These are phyloP conservation scores for Inga laurina DNA, from an alignment of 306 rosid species.

Conservation along the genomic window DNA sequence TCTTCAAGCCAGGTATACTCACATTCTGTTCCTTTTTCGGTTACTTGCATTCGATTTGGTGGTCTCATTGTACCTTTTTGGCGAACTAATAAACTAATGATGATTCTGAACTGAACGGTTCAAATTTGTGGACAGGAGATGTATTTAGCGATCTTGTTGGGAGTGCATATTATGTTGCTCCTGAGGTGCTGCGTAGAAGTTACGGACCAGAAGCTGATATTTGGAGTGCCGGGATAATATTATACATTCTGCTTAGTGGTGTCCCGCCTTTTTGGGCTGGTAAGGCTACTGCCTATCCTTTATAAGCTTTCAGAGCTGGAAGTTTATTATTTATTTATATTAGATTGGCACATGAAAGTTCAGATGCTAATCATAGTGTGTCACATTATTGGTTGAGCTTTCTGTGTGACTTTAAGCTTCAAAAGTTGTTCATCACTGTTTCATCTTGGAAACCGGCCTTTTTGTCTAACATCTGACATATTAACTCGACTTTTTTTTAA, in stretches of 20 bases:
- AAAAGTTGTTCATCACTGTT: background rate
- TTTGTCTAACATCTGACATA: slow-evolving; percentile 18
- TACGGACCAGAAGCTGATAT: slow-evolving; percentile 92
- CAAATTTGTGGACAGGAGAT: slow-evolving; percentile 59
- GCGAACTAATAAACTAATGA: background rate
- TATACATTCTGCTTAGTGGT: slow-evolving; percentile 91
- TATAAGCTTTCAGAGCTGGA: background rate
- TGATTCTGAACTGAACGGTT: slow-evolving; percentile 19
- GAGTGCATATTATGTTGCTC: slow-evolving; percentile 97
- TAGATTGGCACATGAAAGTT: background rate
- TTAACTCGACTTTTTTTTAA: background rate
- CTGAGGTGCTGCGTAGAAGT: slow-evolving; percentile 78
- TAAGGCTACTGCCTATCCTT: slow-evolving; percentile 33
- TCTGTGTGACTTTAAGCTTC: slow-evolving; percentile 3
- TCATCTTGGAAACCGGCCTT: background rate
- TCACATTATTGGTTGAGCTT: background rate
- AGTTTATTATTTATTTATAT: background rate
- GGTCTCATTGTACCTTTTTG: background rate
- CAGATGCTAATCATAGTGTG: background rate
- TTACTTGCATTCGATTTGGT: background rate
- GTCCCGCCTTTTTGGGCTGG: slow-evolving; percentile 99
- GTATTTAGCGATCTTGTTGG: slow-evolving; percentile 86
- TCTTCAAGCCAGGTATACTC: slow-evolving; percentile 71
- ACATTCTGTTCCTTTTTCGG: background rate
- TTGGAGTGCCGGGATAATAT: slow-evolving; percentile 95